These are phyloP conservation scores for Tagetes erecta DNA, from an alignment of 129 eudicot genomes.

Conservation along the genomic window DNA sequence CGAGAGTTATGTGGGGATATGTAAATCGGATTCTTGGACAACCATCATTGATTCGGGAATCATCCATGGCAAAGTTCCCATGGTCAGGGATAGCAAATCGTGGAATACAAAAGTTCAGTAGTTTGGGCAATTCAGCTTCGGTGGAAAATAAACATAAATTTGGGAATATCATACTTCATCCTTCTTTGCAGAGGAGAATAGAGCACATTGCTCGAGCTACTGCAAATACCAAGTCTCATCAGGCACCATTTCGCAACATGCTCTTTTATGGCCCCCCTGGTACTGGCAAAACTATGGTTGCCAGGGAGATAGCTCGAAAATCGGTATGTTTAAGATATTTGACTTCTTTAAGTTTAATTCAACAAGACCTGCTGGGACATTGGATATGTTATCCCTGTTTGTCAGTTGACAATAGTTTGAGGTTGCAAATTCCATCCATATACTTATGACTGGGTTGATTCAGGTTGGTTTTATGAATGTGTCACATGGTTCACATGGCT, in stretches of 20 bases:
- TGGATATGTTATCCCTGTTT: background rate
- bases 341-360: background rate
- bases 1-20: conserved; percentile 95
- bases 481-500: background rate
- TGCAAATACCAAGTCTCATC: conserved; percentile 86
- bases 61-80: conserved; percentile 84
- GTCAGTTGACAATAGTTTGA: background rate
- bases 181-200: conserved; percentile 84
- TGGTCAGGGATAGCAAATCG: conserved; percentile 66
- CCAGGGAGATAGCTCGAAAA: conserved; percentile 93
- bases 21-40: conserved; percentile 94
- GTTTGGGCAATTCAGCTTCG: conserved; percentile 38
- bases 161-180: conserved; percentile 78
- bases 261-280: conserved; percentile 99
- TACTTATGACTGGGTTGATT: background rate
- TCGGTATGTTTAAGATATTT: conserved; percentile 55
- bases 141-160: conserved; percentile 52
- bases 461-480: background rate
- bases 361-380: background rate
- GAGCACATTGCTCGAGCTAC: conserved; percentile 97
- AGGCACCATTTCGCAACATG: conserved; percentile 99
- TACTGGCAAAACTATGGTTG: conserved; percentile 98
- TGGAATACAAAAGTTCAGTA: conserved; percentile 49
- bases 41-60: conserved; percentile 97
- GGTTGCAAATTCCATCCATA: background rate